phyloP scores from a whole-genome alignment of 2,329 filamentous ascomycete species.

The Ophiostoma australiae region DNA sequence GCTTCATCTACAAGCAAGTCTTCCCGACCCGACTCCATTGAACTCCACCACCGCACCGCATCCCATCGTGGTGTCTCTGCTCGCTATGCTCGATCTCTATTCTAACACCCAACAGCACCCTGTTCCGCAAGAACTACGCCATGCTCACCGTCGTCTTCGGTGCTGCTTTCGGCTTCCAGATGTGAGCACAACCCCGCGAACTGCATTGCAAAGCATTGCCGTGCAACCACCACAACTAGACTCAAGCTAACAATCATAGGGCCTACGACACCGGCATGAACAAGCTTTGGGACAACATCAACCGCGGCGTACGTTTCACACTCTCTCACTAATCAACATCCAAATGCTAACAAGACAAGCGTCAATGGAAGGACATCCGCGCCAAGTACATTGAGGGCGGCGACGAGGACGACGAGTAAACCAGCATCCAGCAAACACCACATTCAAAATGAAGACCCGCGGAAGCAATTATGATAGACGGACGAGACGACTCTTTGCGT shows the following conservation, averaged over 20 bases:
- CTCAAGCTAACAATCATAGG: slow-evolving; percentile 44
- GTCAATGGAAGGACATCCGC: slow-evolving; percentile 99
- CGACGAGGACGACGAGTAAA: slow-evolving; percentile 61
- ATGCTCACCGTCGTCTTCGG: slow-evolving; percentile 85
- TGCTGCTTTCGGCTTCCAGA: slow-evolving; percentile 83
- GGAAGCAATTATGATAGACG: neutral
- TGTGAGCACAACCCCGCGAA: slow-evolving; percentile 56
- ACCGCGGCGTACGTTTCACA: slow-evolving; percentile 70
- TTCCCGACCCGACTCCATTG: slow-evolving; percentile 16
- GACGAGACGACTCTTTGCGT: slow-evolving; percentile 14
- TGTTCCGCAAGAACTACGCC: slow-evolving; percentile 81
- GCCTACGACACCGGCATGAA: slow-evolving; percentile 78
- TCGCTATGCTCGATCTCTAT: neutral
- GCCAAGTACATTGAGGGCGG: slow-evolving; percentile 71
- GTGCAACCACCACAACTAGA: neutral
- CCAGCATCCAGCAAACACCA: neutral
- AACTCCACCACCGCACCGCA: neutral
- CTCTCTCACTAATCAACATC: neutral
- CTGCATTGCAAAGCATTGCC: neutral
- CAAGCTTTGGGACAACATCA: slow-evolving; percentile 83
- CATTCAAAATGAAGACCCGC: neutral
- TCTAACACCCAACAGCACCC: slow-evolving; percentile 50
- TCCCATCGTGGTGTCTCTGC: neutral
- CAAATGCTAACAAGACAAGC: slow-evolving; percentile 53
- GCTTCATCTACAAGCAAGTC: slow-evolving; percentile 57